Percentiles rank a stretch among this genome's conserved stretches.
phyloP scores from a whole-genome alignment of 345 rosid genomes.

The Populus alba region DNA sequence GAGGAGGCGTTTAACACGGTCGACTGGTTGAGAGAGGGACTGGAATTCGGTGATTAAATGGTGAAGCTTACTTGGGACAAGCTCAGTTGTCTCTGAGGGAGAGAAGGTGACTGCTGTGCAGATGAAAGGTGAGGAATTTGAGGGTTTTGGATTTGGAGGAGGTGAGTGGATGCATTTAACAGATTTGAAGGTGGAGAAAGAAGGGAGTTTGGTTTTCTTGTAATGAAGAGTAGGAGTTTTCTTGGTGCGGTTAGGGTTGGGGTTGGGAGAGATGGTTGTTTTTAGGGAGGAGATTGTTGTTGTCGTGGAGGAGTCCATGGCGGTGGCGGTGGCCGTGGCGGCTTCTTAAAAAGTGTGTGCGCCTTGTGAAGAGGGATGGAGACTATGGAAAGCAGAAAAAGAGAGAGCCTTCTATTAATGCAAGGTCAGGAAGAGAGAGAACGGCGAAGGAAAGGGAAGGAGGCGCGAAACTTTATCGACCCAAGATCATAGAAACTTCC shows the following conservation, averaged over 20 bases:
- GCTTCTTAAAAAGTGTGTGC: not conserved
- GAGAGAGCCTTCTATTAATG: not conserved
- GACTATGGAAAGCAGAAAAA: not conserved
- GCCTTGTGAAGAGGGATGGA: not conserved
- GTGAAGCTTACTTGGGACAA: slow-evolving; percentile 47
- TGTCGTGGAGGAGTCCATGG: slow-evolving; percentile 16
- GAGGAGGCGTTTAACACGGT: slow-evolving; percentile 72
- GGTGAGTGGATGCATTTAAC: slow-evolving; percentile 38
- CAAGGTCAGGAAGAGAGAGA: not conserved
- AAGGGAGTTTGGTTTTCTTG: not conserved
- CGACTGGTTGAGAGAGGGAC: slow-evolving; percentile 53
- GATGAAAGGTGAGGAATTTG: slow-evolving; percentile 36
- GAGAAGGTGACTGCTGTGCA: slow-evolving; percentile 56
- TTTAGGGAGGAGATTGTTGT: not conserved
- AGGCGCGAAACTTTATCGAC: not conserved
- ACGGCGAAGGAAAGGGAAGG: not conserved
- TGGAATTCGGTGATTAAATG: slow-evolving; percentile 59
- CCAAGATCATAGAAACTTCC: not conserved
- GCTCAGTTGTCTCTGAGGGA: slow-evolving; percentile 42
- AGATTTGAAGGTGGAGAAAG: slow-evolving; percentile 23
- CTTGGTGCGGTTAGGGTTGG: not conserved
- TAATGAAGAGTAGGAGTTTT: not conserved
- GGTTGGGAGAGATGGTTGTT: not conserved
- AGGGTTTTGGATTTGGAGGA: slow-evolving; percentile 15
- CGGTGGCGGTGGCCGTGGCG: not conserved